Evolutionary conservation across 2,329 filamentous ascomycete species (phyloP), one percentile per base, ranked within the genome.

Genomic region (Ophiocordyceps robertsii): DNA sequence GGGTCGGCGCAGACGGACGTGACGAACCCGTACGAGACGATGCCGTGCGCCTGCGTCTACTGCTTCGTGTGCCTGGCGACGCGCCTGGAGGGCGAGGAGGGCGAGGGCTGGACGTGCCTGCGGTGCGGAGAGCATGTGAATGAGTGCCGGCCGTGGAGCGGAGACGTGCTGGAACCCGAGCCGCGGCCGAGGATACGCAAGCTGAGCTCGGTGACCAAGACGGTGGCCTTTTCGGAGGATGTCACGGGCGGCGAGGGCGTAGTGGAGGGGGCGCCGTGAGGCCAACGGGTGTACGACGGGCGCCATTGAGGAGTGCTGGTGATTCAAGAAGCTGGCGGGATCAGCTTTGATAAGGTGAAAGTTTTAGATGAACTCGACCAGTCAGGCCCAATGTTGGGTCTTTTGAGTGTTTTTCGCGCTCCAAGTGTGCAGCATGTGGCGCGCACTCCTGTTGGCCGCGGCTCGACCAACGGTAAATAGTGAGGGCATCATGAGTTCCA

Each of bases 1-100:
- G 90, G 89, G 16, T 93, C 84, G 16, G 84, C 86, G 7, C 83
- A 88, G 49, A 95, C 89, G 1, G 92, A 96, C 54, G 82, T 96
- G 47, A 95, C 90, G 5, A 98, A 96, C 58, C 89, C 92, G 0
- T 98, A 98, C 59, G 87, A 95, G 63, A 78, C 88, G 1, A 76
- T 89, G 3, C 82, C 87, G 1, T 98, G 92, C 54, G 84, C 84
- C 1, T 95, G 89, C 60, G 72, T 95, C 45, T 98, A 96, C 65
- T 98, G 92, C 63, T 98, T 93, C 57, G 86, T 94, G 16, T 98
- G 92, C 56, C 64, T 96, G n/a, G 87, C 89, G 3, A 86, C 88
- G 44, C 78, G 85, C 46, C 72, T 98, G 37, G 90, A 95, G 61
- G 78, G 82, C 6, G 90, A 96, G 62, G 90, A 95, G 58, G 92